Evolutionary conservation across 192 early-diverging fungal species (phyloP), one percentile per base, ranked within the genome.

Genomic region (Backusella luteola): DNA sequence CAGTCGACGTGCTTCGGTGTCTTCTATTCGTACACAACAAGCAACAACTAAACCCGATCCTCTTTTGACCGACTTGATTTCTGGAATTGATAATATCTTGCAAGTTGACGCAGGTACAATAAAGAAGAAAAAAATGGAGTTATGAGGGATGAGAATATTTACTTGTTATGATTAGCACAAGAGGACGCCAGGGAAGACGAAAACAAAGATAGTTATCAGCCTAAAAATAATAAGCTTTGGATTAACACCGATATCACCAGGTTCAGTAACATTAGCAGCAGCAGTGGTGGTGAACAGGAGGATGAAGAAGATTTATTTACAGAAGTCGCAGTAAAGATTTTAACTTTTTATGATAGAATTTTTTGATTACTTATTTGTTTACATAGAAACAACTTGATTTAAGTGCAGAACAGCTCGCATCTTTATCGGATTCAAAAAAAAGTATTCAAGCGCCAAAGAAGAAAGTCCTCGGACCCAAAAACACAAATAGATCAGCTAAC

Each of bases 361-460:
- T 41, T 26, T 4, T n/a, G 21, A 32, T 71, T 39, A 3, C 14
- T 32, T 44, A 46, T 39, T 29, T 12, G n/a, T 17, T 46, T 71
- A 49, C 15, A 35, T 71, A 71, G 70, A 71, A 42, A 68, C 67
- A 68, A 63, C 56, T 63, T 29, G 56, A 63, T 68, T 71, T 71
- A 34, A 71, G 44, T 23, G 70, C 39, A 71, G 70, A 71, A 21
- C 70, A 44, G 34, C 23, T 71, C 2, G 42, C 70, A 3, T 46
- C 23, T 49, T 44, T 49, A 34, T 71, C 44, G 2, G 15, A 44
- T 9, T 63, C 56, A 63, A 63, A 63, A 29, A 63, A 29, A 26
- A 44, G 34, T 29, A 26, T 34, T 7, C 38, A 42, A 21, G 11
- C 68, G 11, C 21, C 68, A 69, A 69, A 69, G 38, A 69, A 69